These are phyloP conservation scores for Moniliophthora roreri DNA, from an alignment of 1,284 basidiomycete species.

Conservation along the genomic window DNA sequence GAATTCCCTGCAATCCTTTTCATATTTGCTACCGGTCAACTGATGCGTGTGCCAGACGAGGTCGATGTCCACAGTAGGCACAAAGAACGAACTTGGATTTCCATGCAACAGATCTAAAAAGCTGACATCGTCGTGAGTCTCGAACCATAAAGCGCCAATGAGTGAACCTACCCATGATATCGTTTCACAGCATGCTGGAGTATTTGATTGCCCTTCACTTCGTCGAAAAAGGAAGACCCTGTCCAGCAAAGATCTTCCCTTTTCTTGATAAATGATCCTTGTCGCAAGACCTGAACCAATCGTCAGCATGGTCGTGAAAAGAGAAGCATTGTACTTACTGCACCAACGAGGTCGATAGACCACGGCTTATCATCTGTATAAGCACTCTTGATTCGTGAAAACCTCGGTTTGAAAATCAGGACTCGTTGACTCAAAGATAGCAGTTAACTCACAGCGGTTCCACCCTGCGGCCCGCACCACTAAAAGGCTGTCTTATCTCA, in stretches of 20 bases:
- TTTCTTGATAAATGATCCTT: slow-evolving; percentile 54
- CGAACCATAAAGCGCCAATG: too few species aligned
- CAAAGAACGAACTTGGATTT: slow-evolving; percentile 35
- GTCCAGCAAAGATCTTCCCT: slow-evolving; percentile 56
- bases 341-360: slow-evolving; percentile 51
- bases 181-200: slow-evolving; percentile 37
- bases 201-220: slow-evolving; percentile 29
- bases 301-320: background rate
- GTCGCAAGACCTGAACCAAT: slow-evolving; percentile 46
- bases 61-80: slow-evolving; percentile 48
- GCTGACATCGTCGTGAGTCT: too few species aligned
- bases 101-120: slow-evolving; percentile 37
- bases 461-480: background rate
- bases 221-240: slow-evolving; percentile 35
- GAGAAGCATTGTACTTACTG: slow-evolving; percentile 38
- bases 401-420: slow-evolving; percentile 19
- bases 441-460: too few species aligned
- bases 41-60: slow-evolving; percentile 49
- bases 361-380: slow-evolving; percentile 48
- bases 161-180: slow-evolving; percentile 43
- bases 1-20: slow-evolving; percentile 26
- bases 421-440: background rate
- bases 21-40: slow-evolving; percentile 31
- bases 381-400: slow-evolving; percentile 33
- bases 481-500: too few species aligned